Conservation (phyloP, 2,329 filamentous ascomycete genomes). For the Neofusicoccum cordaticola region DNA sequence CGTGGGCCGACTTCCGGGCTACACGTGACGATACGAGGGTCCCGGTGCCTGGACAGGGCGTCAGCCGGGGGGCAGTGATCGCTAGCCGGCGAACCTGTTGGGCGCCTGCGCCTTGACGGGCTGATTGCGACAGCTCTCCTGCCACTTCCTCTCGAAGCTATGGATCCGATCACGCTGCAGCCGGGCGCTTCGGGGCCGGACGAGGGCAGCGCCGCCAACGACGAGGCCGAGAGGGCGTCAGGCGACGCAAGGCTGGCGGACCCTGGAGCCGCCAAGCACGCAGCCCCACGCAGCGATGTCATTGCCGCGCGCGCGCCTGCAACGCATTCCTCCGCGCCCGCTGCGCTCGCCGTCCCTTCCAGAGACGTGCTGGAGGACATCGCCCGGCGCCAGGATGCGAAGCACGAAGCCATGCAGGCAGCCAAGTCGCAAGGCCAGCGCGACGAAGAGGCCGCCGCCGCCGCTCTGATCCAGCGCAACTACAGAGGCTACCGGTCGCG, state of each 20-base stretch:
- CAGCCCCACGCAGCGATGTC: background rate
- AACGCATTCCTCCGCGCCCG: constrained; percentile 1
- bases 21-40: background rate
- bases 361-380: constrained; percentile 13
- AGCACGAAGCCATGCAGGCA: constrained; percentile 5
- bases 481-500: constrained; percentile 75
- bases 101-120: background rate
- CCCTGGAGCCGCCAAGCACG: constrained; percentile 6
- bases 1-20: constrained; percentile 1
- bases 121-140: background rate
- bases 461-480: constrained; percentile 52
- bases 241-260: constrained; percentile 5
- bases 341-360: constrained; percentile 3
- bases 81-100: background rate
- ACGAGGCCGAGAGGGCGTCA: background rate
- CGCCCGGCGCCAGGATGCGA: constrained; percentile 13
- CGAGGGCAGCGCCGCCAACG: background rate
- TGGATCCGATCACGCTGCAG: background rate
- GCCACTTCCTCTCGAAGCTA: background rate
- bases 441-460: constrained; percentile 23
- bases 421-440: background rate
- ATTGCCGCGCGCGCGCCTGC: background rate
- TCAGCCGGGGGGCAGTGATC: constrained; percentile 10
- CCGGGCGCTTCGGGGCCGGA: background rate
- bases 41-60: background rate